A percentile compares a stretch with the other conserved stretches of the same genome.
Evolutionary conservation across 176 grass and related monocot genomes (phyloP).

Genomic region (Ampelocalamus luodianensis): DNA sequence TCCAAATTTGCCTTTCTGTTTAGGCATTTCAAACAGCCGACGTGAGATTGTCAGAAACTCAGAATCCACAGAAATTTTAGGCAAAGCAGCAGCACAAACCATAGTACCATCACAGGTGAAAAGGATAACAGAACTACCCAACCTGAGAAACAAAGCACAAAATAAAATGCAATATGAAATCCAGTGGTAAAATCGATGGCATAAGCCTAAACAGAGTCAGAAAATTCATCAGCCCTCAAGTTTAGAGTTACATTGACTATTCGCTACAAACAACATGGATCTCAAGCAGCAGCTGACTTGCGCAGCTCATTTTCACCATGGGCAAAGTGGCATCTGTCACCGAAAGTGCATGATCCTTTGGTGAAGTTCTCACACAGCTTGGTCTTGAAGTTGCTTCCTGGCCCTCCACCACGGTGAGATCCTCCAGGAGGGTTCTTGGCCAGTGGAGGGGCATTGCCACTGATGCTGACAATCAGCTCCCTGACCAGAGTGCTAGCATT

Average conservation of each 20-base stretch:
- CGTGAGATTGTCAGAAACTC: not conserved
- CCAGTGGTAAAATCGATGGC: not conserved
- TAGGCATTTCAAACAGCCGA: not conserved
- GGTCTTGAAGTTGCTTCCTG: constrained; percentile 75
- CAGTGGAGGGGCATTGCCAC: constrained; percentile 4
- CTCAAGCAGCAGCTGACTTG: constrained; percentile 45
- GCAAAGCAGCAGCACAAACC: not conserved
- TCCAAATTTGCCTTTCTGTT: too few relatives aligned
- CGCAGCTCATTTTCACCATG: constrained; percentile 69
- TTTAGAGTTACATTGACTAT: constrained; percentile 28
- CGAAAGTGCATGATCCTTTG: constrained; percentile 72
- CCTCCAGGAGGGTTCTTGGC: constrained; percentile 32
- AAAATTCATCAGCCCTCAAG: constrained; percentile 10
- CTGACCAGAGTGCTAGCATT: constrained; percentile 72
- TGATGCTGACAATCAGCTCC: constrained; percentile 74
- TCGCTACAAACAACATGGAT: constrained; percentile 12
- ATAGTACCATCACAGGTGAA: not conserved
- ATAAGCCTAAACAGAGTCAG: constrained; percentile 25
- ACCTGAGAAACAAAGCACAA: not conserved
- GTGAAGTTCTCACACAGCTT: constrained; percentile 81
- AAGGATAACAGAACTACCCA: not conserved
- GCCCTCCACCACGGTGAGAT: constrained; percentile 15
- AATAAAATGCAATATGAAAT: not conserved
- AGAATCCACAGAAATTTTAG: not conserved
- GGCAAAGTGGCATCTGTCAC: constrained; percentile 78